Percentiles rank a stretch among this genome's conserved stretches.
Evolutionary conservation across 352 stramenopile genomes (phyloP).

Genomic region (Phytophthora pistaciae): DNA sequence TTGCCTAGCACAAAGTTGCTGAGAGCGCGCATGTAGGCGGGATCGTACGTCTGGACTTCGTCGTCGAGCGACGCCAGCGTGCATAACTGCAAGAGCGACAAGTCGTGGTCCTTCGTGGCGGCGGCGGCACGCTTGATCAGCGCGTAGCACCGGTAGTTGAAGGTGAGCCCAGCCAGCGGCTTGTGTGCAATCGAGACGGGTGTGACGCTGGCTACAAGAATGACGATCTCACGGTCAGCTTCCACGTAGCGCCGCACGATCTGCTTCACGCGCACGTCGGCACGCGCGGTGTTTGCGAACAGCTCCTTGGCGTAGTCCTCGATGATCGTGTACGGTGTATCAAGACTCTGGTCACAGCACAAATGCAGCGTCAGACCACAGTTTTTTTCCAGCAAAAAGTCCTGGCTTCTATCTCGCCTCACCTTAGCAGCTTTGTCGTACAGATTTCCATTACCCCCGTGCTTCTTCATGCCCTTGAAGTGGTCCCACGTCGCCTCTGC

Average conservation of each 20-base stretch:
- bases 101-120: slow-evolving; percentile 11
- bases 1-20: slow-evolving; percentile 37
- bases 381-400: not conserved
- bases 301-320: slow-evolving; percentile 43
- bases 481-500: slow-evolving; percentile 45
- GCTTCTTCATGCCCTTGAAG: slow-evolving; percentile 50
- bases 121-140: slow-evolving; percentile 33
- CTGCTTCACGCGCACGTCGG: slow-evolving; percentile 56
- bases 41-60: slow-evolving; percentile 19
- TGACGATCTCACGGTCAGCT: slow-evolving; percentile 55
- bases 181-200: slow-evolving; percentile 60
- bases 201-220: slow-evolving; percentile 57
- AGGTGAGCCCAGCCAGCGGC: slow-evolving; percentile 39
- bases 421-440: slow-evolving; percentile 44
- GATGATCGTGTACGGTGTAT: slow-evolving; percentile 38
- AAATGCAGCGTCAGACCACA: not conserved
- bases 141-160: slow-evolving; percentile 65
- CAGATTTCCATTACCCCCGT: slow-evolving; percentile 40
- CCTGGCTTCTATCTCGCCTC: not conserved
- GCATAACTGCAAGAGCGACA: slow-evolving; percentile 30
- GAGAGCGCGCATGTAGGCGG: slow-evolving; percentile 31
- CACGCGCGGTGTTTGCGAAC: slow-evolving; percentile 29
- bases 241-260: slow-evolving; percentile 63
- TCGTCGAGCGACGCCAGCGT: slow-evolving; percentile 32
- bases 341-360: slow-evolving; percentile 23